Base-by-base conservation (phyloP, 768 basidiomycete genomes). In the Mrakia gelida region DNA sequence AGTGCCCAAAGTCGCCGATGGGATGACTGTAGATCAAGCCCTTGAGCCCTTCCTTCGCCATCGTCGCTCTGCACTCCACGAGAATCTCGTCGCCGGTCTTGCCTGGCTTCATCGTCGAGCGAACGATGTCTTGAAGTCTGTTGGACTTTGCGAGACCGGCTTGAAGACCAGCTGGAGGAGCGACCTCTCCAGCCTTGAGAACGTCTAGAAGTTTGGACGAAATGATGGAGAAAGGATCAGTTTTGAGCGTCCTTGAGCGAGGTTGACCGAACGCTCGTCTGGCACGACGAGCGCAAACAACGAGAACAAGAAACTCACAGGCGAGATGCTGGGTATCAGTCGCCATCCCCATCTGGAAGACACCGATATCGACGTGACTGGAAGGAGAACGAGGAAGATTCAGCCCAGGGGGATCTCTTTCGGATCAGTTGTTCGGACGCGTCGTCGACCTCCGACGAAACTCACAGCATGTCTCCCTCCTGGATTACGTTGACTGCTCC, bases 261-360 rank as follows among this genome's bases (percentile, higher is more conserved):
- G n/a, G n/a, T n/a, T n/a, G n/a, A n/a, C n/a, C n/a, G n/a, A n/a
- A n/a, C n/a, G n/a, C n/a, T n/a, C n/a, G n/a, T n/a, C n/a, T n/a
- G n/a, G n/a, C n/a, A n/a, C n/a, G n/a, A n/a, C n/a, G n/a, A n/a
- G n/a, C n/a, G n/a, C n/a, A n/a, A n/a, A n/a, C n/a, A n/a, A n/a
- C 21, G 41, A 68, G 23, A 0, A 62, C 23, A 0, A 11, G 38
- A 23, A 6, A 61, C 75, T 2, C 9, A 76, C 75, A 88, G 15
- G 87, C 87, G 84, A 89, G 85, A 78, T 89, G 88, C 80, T 89
- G 88, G 0, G 87, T 87, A 80, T 89, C 88, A 43, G 88, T 89
- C 80, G 88, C 88, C 83, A 89, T 81, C 43, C 86, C 86, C 86
- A 89, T 86, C 10, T 87, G 87, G 34, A 86, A 87, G 76, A 89